phyloP scores from a whole-genome alignment of 768 basidiomycete genomes.

The Wakefieldia striispora region DNA sequence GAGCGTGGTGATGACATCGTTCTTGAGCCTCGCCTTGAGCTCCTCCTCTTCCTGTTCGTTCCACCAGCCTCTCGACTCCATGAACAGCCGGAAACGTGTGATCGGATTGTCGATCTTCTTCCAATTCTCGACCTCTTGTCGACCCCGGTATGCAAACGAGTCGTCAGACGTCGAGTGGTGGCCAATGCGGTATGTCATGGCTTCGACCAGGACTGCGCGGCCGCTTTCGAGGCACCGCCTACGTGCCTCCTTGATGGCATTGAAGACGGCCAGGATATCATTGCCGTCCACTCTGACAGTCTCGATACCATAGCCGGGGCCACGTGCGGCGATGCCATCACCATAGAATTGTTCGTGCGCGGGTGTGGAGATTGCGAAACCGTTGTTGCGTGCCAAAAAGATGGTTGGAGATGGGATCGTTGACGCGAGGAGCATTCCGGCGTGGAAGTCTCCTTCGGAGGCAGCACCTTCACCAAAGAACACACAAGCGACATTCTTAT shows the following conservation, averaged over 20 bases:
- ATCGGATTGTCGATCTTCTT: slow-evolving; percentile 91
- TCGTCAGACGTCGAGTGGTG: slow-evolving; percentile 96
- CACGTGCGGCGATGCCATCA: slow-evolving; percentile 89
- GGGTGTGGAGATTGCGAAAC: slow-evolving; percentile 94
- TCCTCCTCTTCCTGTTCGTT: slow-evolving; percentile 67
- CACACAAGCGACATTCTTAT: slow-evolving; percentile 77
- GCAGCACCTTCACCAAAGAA: slow-evolving; percentile 95
- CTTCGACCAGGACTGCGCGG: slow-evolving; percentile 81
- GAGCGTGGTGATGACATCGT: slow-evolving; percentile 76
- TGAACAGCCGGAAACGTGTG: slow-evolving; percentile 76
- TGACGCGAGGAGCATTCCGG: slow-evolving; percentile 78
- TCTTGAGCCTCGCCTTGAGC: slow-evolving; percentile 64
- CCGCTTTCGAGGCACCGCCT: slow-evolving; percentile 71
- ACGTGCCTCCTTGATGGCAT: slow-evolving; percentile 70
- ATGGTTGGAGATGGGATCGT: slow-evolving; percentile 72
- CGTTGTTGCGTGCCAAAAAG: slow-evolving; percentile 80
- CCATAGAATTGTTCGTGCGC: slow-evolving; percentile 86
- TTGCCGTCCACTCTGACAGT: slow-evolving; percentile 94
- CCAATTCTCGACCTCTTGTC: slow-evolving; percentile 88
- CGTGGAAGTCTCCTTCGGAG: slow-evolving; percentile 95
- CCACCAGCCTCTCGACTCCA: slow-evolving; percentile 89
- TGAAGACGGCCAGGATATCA: slow-evolving; percentile 81
- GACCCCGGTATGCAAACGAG: slow-evolving; percentile 88
- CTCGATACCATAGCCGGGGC: slow-evolving; percentile 87
- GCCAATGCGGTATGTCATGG: slow-evolving; percentile 93